A percentile compares a stretch with the other conserved stretches of the same genome.
phyloP scores from a whole-genome alignment of 2,329 filamentous ascomycete species.

The Stagonosporopsis cucurbitacearum region DNA sequence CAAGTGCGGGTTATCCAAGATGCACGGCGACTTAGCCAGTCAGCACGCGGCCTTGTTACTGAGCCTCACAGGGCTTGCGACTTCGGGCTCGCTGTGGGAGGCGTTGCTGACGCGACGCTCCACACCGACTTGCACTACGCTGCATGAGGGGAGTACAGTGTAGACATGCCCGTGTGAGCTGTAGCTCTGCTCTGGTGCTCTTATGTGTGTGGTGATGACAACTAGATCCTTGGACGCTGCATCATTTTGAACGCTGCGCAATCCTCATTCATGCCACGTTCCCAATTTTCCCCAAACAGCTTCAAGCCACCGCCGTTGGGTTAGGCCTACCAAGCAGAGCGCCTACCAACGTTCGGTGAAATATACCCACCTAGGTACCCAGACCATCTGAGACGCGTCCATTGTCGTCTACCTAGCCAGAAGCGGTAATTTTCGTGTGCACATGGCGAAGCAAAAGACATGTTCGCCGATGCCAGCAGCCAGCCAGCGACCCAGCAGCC shows the following conservation, averaged over 20 bases:
- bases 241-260: too few relatives aligned
- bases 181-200: constrained; percentile 1
- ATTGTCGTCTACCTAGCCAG: constrained; percentile 4
- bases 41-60: constrained; percentile 13
- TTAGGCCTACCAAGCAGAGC: background rate
- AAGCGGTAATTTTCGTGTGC: constrained; percentile 8
- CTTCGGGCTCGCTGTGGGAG: constrained; percentile 14
- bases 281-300: background rate
- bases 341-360: constrained; percentile 2
- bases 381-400: too few relatives aligned
- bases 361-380: too few relatives aligned
- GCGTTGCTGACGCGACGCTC: constrained; percentile 22
- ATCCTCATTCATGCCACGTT: constrained; percentile 1
- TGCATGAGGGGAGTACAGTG: constrained; percentile 11
- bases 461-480: constrained; percentile 4
- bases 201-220: background rate
- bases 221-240: constrained; percentile 7
- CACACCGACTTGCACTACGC: constrained; percentile 17
- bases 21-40: constrained; percentile 4
- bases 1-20: constrained; percentile 9
- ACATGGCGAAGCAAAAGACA: constrained; percentile 12
- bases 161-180: constrained; percentile 3
- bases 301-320: background rate
- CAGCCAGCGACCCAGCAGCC: too few relatives aligned
- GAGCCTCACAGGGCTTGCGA: constrained; percentile 33